Conservation (phyloP, 257 asterid species). For the Cynanchum wilfordii region DNA sequence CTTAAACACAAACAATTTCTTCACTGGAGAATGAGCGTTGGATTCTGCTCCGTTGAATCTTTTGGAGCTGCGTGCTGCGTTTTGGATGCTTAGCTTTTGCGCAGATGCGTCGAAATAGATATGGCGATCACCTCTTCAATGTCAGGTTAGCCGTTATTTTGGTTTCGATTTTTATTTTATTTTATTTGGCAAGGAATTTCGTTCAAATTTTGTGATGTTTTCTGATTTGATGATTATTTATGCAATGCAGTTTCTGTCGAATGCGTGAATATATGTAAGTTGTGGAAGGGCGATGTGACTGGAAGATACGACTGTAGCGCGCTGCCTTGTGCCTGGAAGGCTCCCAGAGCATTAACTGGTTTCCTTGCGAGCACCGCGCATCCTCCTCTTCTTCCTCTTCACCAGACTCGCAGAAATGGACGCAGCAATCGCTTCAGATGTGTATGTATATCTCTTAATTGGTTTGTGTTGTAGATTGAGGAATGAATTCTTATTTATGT, state of each 20-base stretch:
- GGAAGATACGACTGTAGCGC: conserved; percentile 65
- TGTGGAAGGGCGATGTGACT: conserved; percentile 69
- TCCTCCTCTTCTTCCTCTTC: conserved; percentile 30
- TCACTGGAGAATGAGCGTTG: conserved; percentile 1
- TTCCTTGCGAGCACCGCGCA: conserved; percentile 78
- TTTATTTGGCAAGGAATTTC: neutral
- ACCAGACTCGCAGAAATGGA: conserved; percentile 31
- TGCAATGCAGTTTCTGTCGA: conserved; percentile 64
- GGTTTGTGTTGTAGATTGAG: neutral
- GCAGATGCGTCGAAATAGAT: conserved; percentile 64
- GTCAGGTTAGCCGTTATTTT: conserved; percentile 45
- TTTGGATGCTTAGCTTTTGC: conserved; percentile 32
- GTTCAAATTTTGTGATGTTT: conserved; percentile 5
- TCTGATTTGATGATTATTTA: neutral
- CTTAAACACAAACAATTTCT: neutral
- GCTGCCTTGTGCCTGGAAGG: conserved; percentile 71
- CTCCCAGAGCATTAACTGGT: conserved; percentile 75
- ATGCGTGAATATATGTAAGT: conserved; percentile 65
- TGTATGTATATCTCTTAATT: conserved; percentile 39
- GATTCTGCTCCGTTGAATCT: conserved; percentile 15
- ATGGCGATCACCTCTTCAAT: conserved; percentile 70
- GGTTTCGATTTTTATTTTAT: neutral
- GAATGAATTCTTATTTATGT: too few relatives aligned
- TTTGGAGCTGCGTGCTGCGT: conserved; percentile 22
- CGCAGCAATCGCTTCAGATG: conserved; percentile 39